Evolutionary conservation across 495 filamentous ascomycete species (phyloP), one percentile per base, ranked within the genome.

Genomic region (Aspergillus bridgeri): DNA sequence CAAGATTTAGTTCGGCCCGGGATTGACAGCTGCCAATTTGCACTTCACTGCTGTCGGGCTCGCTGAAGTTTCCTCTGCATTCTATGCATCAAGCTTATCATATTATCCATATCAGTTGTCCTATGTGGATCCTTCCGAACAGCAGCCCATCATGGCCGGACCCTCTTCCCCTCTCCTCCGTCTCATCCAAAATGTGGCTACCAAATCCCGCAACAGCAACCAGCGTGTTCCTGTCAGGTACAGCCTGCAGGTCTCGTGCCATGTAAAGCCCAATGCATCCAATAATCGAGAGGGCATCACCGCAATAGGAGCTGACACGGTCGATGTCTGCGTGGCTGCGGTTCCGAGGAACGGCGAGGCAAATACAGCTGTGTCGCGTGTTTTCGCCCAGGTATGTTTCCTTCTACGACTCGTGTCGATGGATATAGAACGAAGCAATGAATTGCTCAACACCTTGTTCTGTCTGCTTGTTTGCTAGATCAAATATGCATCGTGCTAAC

Each of bases 311-410:
- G 70, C 79, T 1, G 77, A 83, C 6, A 69, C 70, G 11, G 76
- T 89, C 53, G 81, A 86, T 49, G 64, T 90, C 1, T 85, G 81
- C 24, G 85, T 89, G 0, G 66, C 86, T 3, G 86, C 84, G 0
- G 83, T 78, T 48, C 80, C 86, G 9, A 75, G 81, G 38, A 83
- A 88, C 21, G 86, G 86, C 2, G 84, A 86, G 66, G 83, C 86
- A 4, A 90, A 90, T 60, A 76, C 78, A 54, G 85, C 86, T 15
- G 84, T 89, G 7, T 74, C 84, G 57, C 77, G 82, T 53, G 69
- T 89, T 6, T 70, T 90, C 42, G 86, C 86, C 55, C 74, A 85
- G 74, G 86, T 89, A 65, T 25, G 22, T 11, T 47, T 42, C n/a
- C 15, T 42, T 0, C 13, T 52, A 43, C 24, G 8, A 48, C 25